Percentiles rank a stretch among this genome's conserved stretches.
These are phyloP conservation scores for Aureobasidium sp. DNA, from an alignment of 2,329 filamentous ascomycete species.

Conservation along the genomic window DNA sequence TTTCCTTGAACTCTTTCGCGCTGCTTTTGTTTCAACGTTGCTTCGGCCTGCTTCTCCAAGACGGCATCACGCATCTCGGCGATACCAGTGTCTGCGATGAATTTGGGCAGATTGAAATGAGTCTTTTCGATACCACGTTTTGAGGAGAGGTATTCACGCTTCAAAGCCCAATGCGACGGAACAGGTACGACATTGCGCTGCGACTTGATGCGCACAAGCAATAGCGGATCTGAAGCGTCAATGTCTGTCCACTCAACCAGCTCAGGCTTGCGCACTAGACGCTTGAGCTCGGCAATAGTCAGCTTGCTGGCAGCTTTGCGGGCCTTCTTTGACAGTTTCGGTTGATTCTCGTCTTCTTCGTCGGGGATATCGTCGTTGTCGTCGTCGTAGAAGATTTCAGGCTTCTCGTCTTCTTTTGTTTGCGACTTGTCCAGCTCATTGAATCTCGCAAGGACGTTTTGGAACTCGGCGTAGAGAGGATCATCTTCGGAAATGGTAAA, in stretches of 20 bases:
- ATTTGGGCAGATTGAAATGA: conserved; percentile 85
- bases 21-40: conserved; percentile 89
- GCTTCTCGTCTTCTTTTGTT: conserved; percentile 65
- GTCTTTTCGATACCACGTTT: conserved; percentile 96
- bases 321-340: conserved; percentile 88
- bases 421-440: conserved; percentile 46
- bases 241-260: conserved; percentile 97
- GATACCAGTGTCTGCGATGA: conserved; percentile 96
- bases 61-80: conserved; percentile 97
- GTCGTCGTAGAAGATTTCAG: conserved; percentile 75
- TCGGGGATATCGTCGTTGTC: conserved; percentile 82
- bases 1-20: conserved; percentile 89
- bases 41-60: conserved; percentile 88
- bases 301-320: conserved; percentile 85
- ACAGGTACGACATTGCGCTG: conserved; percentile 94
- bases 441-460: conserved; percentile 75
- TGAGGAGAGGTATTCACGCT: conserved; percentile 93
- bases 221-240: conserved; percentile 77
- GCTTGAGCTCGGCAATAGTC: conserved; percentile 91
- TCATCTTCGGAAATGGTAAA: conserved; percentile 40
- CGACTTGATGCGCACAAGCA: conserved; percentile 90
- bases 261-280: conserved; percentile 82
- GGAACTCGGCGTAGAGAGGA: conserved; percentile 76
- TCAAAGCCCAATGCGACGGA: conserved; percentile 87
- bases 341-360: conserved; percentile 65